Base-by-base conservation (phyloP, 176 grass and related monocot genomes). In the Eragrostis curvula region DNA sequence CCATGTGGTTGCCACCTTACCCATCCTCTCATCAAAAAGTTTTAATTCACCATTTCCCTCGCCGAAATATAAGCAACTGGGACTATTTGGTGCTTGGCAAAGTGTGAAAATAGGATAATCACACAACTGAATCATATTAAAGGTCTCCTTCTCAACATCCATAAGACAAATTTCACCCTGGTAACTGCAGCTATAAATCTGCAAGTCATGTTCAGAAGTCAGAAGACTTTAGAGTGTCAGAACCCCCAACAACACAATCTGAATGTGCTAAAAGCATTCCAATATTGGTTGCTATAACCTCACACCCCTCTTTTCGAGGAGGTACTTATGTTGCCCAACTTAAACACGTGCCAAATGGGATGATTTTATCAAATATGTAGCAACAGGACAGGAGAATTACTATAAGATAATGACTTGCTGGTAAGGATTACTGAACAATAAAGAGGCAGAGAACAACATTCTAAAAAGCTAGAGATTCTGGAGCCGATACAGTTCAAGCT, bases 141-240 rank as follows among this genome's bases (percentile, higher is more conserved):
- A 97, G 61, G 59, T 91, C 69, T 88, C 88, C 49, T 90, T 85
- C 77, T 87, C 88, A 62, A 91, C 53, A 87, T 94, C 95, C 95
- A 97, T 93, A 43, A 88, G 81, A 81, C 95, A 90, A 59, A 94
- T 84, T 78, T 88, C 85, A 81, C 90, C 90, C 56, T 67, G 68
- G 79, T 97, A 93, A 75, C 95, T 87, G 63, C 84, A 90, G 47
- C 85, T 94, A 78, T 90, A 94, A 66, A 97, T 89, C 95, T 97
- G 78, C 81, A 85, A 74, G 60, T 39, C 9, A 20, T 64, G 32
- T 32, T 61, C 23, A 61, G 24, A 61, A 36, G 32, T 2, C 32
- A 16, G n/a, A n/a, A n/a, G n/a, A n/a, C n/a, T n/a, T n/a, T n/a
- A 24, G 20, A 73, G 9, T 25, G 43, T 84, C 36, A 80, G 42